Evolutionary conservation across 2,329 filamentous ascomycete species (phyloP).

Genomic region (Scopulariopsis brevicaulis): DNA sequence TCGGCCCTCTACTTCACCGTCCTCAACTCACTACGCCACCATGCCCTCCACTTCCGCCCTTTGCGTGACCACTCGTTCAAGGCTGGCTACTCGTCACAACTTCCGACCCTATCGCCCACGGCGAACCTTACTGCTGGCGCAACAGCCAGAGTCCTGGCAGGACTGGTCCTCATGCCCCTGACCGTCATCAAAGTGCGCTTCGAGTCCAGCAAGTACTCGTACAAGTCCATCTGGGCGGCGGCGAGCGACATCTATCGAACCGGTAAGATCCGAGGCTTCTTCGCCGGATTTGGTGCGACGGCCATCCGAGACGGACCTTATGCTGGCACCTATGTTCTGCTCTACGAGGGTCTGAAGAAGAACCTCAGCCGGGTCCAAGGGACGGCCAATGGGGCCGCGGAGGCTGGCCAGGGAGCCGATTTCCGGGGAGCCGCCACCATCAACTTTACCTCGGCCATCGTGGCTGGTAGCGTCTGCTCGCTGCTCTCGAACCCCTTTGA

Average conservation of each 20-base stretch:
- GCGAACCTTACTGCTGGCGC: slow-evolving; percentile 82
- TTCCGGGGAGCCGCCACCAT: slow-evolving; percentile 28
- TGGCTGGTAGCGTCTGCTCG: slow-evolving; percentile 75
- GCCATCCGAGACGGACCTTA: slow-evolving; percentile 93
- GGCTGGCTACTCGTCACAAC: slow-evolving; percentile 45
- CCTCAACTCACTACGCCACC: slow-evolving; percentile 72
- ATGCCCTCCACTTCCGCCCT: slow-evolving; percentile 24
- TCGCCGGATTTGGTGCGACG: slow-evolving; percentile 87
- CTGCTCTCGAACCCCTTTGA: slow-evolving; percentile 94
- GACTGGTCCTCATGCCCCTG: slow-evolving; percentile 87
- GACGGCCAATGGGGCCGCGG: neutral
- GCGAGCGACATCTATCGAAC: slow-evolving; percentile 60
- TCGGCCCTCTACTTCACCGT: slow-evolving; percentile 90
- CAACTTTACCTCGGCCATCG: slow-evolving; percentile 74
- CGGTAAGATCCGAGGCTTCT: slow-evolving; percentile 76
- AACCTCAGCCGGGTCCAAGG: slow-evolving; percentile 29
- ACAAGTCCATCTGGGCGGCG: slow-evolving; percentile 64
- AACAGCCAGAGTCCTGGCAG: slow-evolving; percentile 71
- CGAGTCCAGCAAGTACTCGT: slow-evolving; percentile 77
- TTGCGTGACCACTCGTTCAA: slow-evolving; percentile 13
- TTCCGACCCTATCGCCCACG: slow-evolving; percentile 73
- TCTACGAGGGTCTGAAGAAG: slow-evolving; percentile 79
- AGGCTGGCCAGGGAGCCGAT: neutral
- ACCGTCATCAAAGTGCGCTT: slow-evolving; percentile 96
- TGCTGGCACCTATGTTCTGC: slow-evolving; percentile 84